Evolutionary conservation across 108 stramenopile species (phyloP).

Genomic region (Conticribra weissflogii): DNA sequence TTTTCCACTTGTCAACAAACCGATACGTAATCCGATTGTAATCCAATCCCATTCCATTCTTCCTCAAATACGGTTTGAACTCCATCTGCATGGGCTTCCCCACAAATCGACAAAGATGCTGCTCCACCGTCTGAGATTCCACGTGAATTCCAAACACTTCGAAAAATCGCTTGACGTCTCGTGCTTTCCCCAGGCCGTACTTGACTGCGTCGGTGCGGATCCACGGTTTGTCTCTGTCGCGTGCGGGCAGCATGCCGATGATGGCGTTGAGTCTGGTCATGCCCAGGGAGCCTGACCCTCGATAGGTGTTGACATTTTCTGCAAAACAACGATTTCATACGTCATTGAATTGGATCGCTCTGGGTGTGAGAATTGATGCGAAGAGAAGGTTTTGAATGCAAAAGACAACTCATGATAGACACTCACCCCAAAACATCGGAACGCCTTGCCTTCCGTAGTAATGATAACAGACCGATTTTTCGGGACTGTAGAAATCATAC

Average conservation of each 20-base stretch:
- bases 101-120: conserved; percentile 87
- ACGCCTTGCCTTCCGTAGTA: conserved; percentile 81
- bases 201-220: conserved; percentile 59
- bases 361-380: background rate
- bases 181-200: conserved; percentile 80
- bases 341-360: background rate
- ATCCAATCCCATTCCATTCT: conserved; percentile 83
- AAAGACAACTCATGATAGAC: no score
- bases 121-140: conserved; percentile 70
- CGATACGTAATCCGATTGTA: conserved; percentile 61
- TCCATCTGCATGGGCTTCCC: conserved; percentile 76
- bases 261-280: conserved; percentile 86
- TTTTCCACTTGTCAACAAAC: background rate
- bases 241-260: conserved; percentile 76
- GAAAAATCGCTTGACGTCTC: conserved; percentile 77
- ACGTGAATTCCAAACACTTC: conserved; percentile 84
- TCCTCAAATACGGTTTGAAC: conserved; percentile 67
- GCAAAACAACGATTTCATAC: no score
- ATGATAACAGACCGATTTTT: conserved; percentile 80
- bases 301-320: conserved; percentile 62
- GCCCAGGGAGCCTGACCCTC: conserved; percentile 61
- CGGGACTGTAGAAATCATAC: conserved; percentile 89
- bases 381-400: background rate
- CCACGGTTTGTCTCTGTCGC: conserved; percentile 37
- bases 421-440: conserved; percentile 75